These are phyloP conservation scores for Neonectria coccinea DNA, from an alignment of 2,329 filamentous ascomycete species.

Conservation along the genomic window DNA sequence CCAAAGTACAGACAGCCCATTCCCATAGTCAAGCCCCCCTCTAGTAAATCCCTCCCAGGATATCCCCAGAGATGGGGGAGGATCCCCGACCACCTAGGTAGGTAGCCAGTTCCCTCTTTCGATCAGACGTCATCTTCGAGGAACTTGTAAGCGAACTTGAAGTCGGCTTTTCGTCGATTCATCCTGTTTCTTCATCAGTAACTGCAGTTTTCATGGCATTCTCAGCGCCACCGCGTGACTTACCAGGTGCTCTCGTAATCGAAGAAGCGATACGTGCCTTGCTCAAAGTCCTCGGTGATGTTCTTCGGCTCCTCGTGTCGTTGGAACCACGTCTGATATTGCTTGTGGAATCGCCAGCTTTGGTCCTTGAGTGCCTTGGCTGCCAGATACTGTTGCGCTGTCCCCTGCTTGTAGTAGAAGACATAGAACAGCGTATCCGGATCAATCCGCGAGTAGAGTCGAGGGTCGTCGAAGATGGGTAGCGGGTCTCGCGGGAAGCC, in stretches of 20 bases:
- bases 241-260: conserved; percentile 99
- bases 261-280: conserved; percentile 99
- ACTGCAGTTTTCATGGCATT: not conserved
- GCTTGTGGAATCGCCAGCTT: conserved; percentile 99
- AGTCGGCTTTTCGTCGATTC: conserved; percentile 97
- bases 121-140: conserved; percentile 87
- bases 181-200: conserved; percentile 73
- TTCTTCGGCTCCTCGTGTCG: conserved; percentile 98
- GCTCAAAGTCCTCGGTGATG: conserved; percentile 98
- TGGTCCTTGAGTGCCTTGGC: conserved; percentile 98
- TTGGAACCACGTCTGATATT: conserved; percentile 99
- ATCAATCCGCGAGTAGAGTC: conserved; percentile 89
- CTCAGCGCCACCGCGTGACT: conserved; percentile 50
- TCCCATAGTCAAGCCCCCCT: conserved; percentile 11
- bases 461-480: conserved; percentile 89
- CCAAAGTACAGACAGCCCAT: conserved; percentile 23
- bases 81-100: not conserved
- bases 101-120: not conserved
- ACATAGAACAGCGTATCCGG: conserved; percentile 98
- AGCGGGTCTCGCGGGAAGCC: conserved; percentile 96
- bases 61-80: conserved; percentile 3
- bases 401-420: conserved; percentile 98
- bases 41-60: conserved; percentile 5
- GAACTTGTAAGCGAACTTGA: conserved; percentile 98
- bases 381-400: conserved; percentile 93